Evolutionary conservation across 2,329 filamentous ascomycete genomes (phyloP).

Genomic region (Pestalotiopsis fici): DNA sequence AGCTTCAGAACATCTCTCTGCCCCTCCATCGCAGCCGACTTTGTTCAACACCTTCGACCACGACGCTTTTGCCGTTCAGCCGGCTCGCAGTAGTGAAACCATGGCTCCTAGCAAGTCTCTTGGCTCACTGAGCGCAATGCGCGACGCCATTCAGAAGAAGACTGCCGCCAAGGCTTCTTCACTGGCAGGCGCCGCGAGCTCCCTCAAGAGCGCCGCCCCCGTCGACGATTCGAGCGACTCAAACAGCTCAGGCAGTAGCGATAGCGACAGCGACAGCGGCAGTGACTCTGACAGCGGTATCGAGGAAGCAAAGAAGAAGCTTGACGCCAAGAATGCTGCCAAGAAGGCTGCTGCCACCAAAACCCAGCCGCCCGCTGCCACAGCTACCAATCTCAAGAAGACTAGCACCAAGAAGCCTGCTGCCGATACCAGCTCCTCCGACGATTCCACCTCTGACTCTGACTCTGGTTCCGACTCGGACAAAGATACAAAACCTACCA

Average conservation of each 20-base stretch:
- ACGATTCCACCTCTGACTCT: conserved; percentile 5
- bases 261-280: conserved; percentile 34
- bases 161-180: conserved; percentile 18
- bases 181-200: conserved; percentile 14
- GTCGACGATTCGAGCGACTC: conserved; percentile 19
- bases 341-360: conserved; percentile 30
- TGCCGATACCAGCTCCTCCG: conserved; percentile 4
- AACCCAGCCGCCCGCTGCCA: conserved; percentile 19
- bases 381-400: conserved; percentile 14
- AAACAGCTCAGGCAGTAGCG: conserved; percentile 23
- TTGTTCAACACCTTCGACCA: not conserved
- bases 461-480: conserved; percentile 11
- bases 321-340: conserved; percentile 27
- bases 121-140: conserved; percentile 20
- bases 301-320: conserved; percentile 31
- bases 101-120: conserved; percentile 15
- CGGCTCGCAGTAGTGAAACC: not conserved
- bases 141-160: conserved; percentile 23
- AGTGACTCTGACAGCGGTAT: conserved; percentile 32
- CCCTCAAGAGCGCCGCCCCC: conserved; percentile 17
- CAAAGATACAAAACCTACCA: not conserved
- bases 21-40: not conserved
- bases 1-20: not conserved
- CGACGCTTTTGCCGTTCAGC: not conserved
- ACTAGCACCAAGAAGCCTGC: conserved; percentile 23